Evolutionary conservation across 108 stramenopile species (phyloP).

Genomic region (Cyclotella distinguenda): DNA sequence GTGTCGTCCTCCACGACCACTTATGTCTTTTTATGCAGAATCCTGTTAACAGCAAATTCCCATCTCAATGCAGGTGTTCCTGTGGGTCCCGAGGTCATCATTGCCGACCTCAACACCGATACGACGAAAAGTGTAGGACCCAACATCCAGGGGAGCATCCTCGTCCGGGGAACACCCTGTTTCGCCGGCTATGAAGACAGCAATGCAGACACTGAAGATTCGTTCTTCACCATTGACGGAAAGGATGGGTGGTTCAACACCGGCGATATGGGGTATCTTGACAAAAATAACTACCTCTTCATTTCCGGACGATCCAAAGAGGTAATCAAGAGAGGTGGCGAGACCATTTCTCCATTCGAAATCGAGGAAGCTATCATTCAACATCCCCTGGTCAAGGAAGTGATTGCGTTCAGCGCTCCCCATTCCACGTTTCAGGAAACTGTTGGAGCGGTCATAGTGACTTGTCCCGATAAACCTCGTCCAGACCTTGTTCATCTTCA

Average conservation of each 20-base stretch:
- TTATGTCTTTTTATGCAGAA: too few relatives aligned
- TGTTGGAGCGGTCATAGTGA: slow-evolving; percentile 66
- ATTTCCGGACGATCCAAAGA: slow-evolving; percentile 82
- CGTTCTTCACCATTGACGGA: slow-evolving; percentile 24
- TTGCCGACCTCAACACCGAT: neutral
- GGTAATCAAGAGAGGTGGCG: slow-evolving; percentile 85
- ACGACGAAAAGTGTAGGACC: neutral
- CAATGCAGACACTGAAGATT: neutral
- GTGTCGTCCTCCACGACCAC: too few relatives aligned
- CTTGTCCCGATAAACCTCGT: slow-evolving; percentile 25
- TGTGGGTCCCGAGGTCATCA: slow-evolving; percentile 4
- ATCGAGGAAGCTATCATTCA: slow-evolving; percentile 64
- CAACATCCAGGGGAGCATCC: slow-evolving; percentile 43
- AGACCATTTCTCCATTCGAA: slow-evolving; percentile 72
- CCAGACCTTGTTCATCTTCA: slow-evolving; percentile 52
- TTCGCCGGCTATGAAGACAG: slow-evolving; percentile 46
- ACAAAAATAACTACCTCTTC: slow-evolving; percentile 68
- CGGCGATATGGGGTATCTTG: slow-evolving; percentile 75
- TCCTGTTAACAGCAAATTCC: too few relatives aligned
- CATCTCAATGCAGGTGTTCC: slow-evolving; percentile 1
- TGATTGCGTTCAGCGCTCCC: slow-evolving; percentile 55
- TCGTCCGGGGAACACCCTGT: slow-evolving; percentile 45
- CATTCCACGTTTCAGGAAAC: slow-evolving; percentile 66
- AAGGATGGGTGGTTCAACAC: slow-evolving; percentile 79
- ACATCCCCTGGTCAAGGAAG: slow-evolving; percentile 48